Conservation (phyloP, 1,139 yeast species). For the Taphrina populina region DNA sequence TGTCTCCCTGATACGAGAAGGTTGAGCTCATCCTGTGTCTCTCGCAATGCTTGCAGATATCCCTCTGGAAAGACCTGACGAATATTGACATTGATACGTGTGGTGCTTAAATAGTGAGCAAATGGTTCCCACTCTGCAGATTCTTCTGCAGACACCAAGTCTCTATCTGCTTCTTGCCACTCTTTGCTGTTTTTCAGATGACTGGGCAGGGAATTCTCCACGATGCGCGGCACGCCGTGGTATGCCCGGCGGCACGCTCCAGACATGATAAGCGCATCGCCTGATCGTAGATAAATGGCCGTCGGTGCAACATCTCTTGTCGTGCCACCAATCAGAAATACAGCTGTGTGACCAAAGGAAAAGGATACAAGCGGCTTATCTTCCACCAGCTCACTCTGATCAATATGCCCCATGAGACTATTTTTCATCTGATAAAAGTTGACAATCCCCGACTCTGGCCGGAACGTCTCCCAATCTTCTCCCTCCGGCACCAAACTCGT, state of each 20-base stretch:
- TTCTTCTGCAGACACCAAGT: conserved; percentile 7
- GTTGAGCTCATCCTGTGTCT: neutral
- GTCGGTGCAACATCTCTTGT: conserved; percentile 43
- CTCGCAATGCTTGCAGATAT: neutral
- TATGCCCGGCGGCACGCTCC: conserved; percentile 48
- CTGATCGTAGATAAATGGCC: conserved; percentile 44
- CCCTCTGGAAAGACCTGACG: conserved; percentile 46
- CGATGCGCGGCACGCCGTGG: conserved; percentile 50
- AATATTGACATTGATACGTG: conserved; percentile 49
- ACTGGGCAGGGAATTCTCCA: conserved; percentile 45
- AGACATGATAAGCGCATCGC: conserved; percentile 50
- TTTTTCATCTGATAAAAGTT: conserved; percentile 51
- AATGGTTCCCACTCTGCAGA: conserved; percentile 38
- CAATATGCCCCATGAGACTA: conserved; percentile 50
- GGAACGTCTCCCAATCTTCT: conserved; percentile 38
- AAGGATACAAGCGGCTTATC: conserved; percentile 37
- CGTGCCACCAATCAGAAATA: conserved; percentile 32
- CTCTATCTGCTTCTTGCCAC: conserved; percentile 1
- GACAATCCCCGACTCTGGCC: conserved; percentile 50
- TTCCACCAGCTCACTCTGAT: conserved; percentile 47
- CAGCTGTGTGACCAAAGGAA: conserved; percentile 34
- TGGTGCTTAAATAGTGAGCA: conserved; percentile 45
- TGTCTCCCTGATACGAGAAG: no score
- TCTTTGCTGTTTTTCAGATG: conserved; percentile 39
- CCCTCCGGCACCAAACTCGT: conserved; percentile 37